These are phyloP conservation scores for Scopulariopsis brevicaulis DNA, from an alignment of 2,329 filamentous ascomycete genomes.

Conservation along the genomic window DNA sequence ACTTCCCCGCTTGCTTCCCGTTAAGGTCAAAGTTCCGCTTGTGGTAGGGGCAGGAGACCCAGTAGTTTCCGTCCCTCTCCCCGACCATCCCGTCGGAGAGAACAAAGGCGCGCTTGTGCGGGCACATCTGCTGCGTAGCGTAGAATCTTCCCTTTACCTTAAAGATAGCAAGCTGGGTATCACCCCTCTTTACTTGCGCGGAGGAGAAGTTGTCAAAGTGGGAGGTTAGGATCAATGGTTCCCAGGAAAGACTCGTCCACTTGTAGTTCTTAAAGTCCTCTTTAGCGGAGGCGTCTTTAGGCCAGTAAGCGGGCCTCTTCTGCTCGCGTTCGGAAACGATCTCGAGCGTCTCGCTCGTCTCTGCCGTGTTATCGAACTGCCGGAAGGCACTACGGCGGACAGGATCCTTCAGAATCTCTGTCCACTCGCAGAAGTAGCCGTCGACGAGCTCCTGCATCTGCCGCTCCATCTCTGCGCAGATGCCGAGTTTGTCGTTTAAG, in stretches of 20 bases:
- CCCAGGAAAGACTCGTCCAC: constrained; percentile 51
- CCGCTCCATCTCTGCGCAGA: constrained; percentile 70
- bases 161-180: constrained; percentile 83
- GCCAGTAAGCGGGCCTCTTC: constrained; percentile 65
- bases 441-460: constrained; percentile 82
- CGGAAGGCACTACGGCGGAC: constrained; percentile 57
- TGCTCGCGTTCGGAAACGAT: constrained; percentile 63
- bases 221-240: constrained; percentile 60
- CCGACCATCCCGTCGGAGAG: constrained; percentile 77
- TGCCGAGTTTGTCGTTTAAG: constrained; percentile 75
- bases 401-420: constrained; percentile 63
- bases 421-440: constrained; percentile 87
- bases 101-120: constrained; percentile 84
- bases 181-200: constrained; percentile 71
- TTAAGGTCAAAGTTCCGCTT: constrained; percentile 80
- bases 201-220: constrained; percentile 69
- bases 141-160: constrained; percentile 72
- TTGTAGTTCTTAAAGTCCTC: constrained; percentile 53
- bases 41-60: constrained; percentile 79
- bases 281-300: constrained; percentile 45
- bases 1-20: constrained; percentile 42
- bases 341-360: constrained; percentile 60
- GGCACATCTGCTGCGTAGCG: constrained; percentile 89
- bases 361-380: constrained; percentile 75
- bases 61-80: constrained; percentile 39